phyloP scores from a whole-genome alignment of 106 monocot genomes.

The Narthecium ossifragum region DNA sequence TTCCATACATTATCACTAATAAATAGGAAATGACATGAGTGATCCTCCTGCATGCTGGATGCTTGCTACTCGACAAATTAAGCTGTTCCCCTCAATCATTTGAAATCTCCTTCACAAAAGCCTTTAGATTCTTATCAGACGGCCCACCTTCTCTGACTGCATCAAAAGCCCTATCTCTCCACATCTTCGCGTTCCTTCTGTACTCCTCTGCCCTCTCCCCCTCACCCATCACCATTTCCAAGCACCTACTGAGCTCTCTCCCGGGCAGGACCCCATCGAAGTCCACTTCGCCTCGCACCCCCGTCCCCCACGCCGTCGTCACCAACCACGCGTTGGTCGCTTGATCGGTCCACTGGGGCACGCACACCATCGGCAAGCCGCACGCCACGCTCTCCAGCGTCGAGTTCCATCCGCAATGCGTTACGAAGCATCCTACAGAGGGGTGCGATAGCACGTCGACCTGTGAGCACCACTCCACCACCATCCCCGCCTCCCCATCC shows the following conservation, averaged over 20 bases:
- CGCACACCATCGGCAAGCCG: constrained; percentile 7
- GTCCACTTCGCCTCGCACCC: no score
- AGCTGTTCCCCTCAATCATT: no score
- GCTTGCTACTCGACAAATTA: no score
- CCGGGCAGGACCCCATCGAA: no score
- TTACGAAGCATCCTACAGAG: constrained; percentile 32
- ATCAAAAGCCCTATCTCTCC: constrained; percentile 19
- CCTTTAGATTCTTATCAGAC: constrained; percentile 27
- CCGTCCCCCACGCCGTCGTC: constrained; percentile 5
- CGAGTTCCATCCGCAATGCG: constrained; percentile 35
- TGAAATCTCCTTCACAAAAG: constrained; percentile 19
- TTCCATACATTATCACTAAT: no score
- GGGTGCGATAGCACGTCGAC: constrained; percentile 14
- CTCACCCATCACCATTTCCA: constrained; percentile 29
- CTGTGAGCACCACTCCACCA: constrained; percentile 26
- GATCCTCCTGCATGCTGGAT: no score
- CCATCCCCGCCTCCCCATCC: constrained; percentile 8
- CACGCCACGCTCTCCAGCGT: constrained; percentile 4
- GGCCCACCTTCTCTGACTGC: constrained; percentile 16
- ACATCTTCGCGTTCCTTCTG: constrained; percentile 15
- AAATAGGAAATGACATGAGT: no score
- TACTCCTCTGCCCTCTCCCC: constrained; percentile 17
- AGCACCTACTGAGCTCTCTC: neutral
- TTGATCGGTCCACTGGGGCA: constrained; percentile 11
- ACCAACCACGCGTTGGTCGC: constrained; percentile 2